phyloP scores from a whole-genome alignment of 2,329 filamentous ascomycete species.

The Fusarium torreyae region DNA sequence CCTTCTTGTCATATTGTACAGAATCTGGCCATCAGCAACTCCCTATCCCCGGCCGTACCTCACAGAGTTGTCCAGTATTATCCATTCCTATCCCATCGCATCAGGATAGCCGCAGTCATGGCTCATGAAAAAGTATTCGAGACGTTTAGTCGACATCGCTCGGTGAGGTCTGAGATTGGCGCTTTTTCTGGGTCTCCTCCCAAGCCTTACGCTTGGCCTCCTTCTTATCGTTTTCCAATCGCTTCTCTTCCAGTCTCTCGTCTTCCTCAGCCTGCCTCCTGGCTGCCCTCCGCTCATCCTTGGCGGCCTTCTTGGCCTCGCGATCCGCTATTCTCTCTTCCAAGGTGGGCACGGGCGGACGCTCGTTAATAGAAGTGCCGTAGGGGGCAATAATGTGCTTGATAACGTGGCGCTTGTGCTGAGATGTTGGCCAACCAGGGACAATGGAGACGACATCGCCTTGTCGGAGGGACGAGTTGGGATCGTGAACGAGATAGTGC shows the following conservation, averaged over 20 bases:
- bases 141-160: constrained; percentile 34
- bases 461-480: constrained; percentile 77
- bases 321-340: constrained; percentile 72
- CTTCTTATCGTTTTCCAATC: constrained; percentile 43
- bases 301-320: constrained; percentile 69
- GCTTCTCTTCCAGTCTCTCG: constrained; percentile 49
- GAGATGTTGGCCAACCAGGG: constrained; percentile 75
- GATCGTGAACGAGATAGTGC: constrained; percentile 83
- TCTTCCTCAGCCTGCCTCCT: constrained; percentile 49
- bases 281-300: constrained; percentile 67
- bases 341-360: constrained; percentile 75
- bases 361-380: constrained; percentile 73
- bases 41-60: constrained; percentile 8
- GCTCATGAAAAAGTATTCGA: constrained; percentile 12
- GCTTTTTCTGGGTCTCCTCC: constrained; percentile 43
- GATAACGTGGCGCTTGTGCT: constrained; percentile 80
- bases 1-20: constrained; percentile 43
- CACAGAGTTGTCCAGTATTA: constrained; percentile 1
- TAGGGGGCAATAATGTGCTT: constrained; percentile 80
- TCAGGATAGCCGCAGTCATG: constrained; percentile 3
- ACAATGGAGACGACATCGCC: constrained; percentile 83
- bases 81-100: constrained; percentile 6
- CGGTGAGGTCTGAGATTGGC: constrained; percentile 32
- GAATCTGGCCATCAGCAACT: constrained; percentile 12
- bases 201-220: constrained; percentile 45